Conservation (phyloP, 768 basidiomycete species). For the Stropharia rugosoannulata region DNA sequence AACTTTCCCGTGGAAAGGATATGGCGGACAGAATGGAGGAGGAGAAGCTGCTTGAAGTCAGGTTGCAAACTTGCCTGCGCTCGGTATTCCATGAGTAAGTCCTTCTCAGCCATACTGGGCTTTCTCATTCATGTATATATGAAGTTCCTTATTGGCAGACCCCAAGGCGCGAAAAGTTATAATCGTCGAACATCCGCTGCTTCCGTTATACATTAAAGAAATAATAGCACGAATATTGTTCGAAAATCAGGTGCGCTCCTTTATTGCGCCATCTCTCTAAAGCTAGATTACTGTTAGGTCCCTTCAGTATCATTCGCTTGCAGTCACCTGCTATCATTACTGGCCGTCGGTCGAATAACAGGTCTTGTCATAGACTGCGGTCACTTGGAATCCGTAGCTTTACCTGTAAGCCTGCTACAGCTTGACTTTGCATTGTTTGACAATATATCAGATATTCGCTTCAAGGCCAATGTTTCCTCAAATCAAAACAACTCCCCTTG, state of each 20-base stretch:
- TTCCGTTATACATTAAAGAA: conserved; percentile 87
- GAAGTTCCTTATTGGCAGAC: conserved; percentile 88
- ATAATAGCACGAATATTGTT: conserved; percentile 84
- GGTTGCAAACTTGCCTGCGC: conserved; percentile 67
- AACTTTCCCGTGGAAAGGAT: conserved; percentile 53
- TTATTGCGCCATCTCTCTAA: not conserved
- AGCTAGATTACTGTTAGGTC: conserved; percentile 48
- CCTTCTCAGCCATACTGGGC: not conserved
- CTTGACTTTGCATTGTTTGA: not conserved
- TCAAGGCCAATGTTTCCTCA: conserved; percentile 85
- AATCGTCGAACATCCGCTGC: conserved; percentile 83
- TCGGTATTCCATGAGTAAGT: conserved; percentile 85
- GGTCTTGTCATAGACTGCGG: conserved; percentile 95
- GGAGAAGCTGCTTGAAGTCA: conserved; percentile 67
- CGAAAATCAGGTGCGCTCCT: conserved; percentile 75
- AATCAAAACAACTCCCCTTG: conserved; percentile 81
- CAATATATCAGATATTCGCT: conserved; percentile 75
- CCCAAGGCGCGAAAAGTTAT: conserved; percentile 96
- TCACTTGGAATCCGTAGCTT: conserved; percentile 82
- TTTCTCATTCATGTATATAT: conserved; percentile 19
- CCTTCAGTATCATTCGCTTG: conserved; percentile 94
- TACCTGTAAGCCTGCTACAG: conserved; percentile 65
- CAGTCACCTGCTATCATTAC: conserved; percentile 80
- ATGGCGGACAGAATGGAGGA: conserved; percentile 65
- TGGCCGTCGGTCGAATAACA: conserved; percentile 86